These are phyloP conservation scores for Spathaspora sp. DNA, from an alignment of 1,139 yeast genomes.

Conservation along the genomic window DNA sequence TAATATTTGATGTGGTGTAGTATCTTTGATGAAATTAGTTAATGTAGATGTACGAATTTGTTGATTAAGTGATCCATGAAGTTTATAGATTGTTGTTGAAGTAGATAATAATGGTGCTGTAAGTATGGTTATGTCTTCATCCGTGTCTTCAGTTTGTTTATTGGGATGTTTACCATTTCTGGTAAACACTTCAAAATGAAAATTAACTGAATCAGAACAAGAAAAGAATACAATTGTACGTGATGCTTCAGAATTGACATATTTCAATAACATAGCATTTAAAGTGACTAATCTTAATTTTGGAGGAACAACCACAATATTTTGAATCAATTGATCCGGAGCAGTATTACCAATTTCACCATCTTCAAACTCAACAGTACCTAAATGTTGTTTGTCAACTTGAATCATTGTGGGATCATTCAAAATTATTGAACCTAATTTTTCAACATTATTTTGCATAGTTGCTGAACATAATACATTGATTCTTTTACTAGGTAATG, in stretches of 20 bases:
- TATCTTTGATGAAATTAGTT: constrained; percentile 53
- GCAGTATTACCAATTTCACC: constrained; percentile 49
- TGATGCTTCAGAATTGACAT: constrained; percentile 27
- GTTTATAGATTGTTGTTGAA: constrained; percentile 57
- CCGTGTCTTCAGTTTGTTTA: constrained; percentile 27
- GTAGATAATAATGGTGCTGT: constrained; percentile 50
- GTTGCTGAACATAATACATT: constrained; percentile 95
- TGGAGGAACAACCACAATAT: constrained; percentile 81
- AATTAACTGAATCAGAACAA: constrained; percentile 93
- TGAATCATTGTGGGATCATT: constrained; percentile 67
- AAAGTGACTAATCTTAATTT: constrained; percentile 83
- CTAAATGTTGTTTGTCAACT: constrained; percentile 26
- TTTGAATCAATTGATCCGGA: constrained; percentile 88
- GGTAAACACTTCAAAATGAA: constrained; percentile 77
- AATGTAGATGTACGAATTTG: constrained; percentile 78
- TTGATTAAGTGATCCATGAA: constrained; percentile 90
- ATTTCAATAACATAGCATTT: constrained; percentile 59
- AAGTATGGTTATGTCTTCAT: constrained; percentile 34
- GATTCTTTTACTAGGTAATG: constrained; percentile 67
- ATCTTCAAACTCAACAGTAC: constrained; percentile 43
- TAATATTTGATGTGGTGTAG: constrained; percentile 55
- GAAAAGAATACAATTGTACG: constrained; percentile 86
- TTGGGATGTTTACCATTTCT: constrained; percentile 47
- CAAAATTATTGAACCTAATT: constrained; percentile 75
- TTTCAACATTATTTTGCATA: constrained; percentile 74